Evolutionary conservation across 2,329 filamentous ascomycete genomes (phyloP), one percentile per base, ranked within the genome.

Genomic region (Zarea fungicola): DNA sequence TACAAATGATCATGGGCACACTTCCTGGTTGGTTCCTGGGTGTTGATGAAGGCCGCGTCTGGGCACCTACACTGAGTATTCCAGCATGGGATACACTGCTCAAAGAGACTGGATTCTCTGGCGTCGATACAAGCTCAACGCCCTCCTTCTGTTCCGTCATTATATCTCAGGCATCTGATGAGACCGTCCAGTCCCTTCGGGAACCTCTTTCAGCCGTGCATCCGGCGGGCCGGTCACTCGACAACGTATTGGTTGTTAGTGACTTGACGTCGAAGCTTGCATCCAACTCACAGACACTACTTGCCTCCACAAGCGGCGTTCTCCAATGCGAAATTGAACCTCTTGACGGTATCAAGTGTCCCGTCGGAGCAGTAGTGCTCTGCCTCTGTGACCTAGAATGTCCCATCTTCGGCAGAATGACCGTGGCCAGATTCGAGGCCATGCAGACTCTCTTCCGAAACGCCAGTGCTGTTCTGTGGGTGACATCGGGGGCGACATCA

Each of bases 11-110:
- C 13, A 56, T 64, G 25, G 59, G 59, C n/a, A 46, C 49, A 8
- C 47, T 68, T 2, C 49, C 56, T 1, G 63, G 60, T 13, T 66
- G 63, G 61, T 64, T 60, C 58, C 41, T 59, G 4, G 60, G 59
- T 13, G 29, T 41, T 1, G 50, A 58, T 2, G 61, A 63, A 6
- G 58, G 54, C 5, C 52, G 58, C 53, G 23, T 28, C 18, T 49
- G 52, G 14, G 23, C 22, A 9, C 35, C 35, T 6, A 51, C 16
- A 9, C 28, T 52, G 16, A 35, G 23, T 7, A 22, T 34, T 18
- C 14, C 22, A 4, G 23, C 47, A 18, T 49, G 40, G 47, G n/a
- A 49, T 19, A 23, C 22, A 6, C 10, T 36, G 1, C 47, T 49
- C 9, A n/a, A 21, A 7, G 16, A 22, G 13, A 47, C 36, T 11